Evolutionary conservation across 345 rosid genomes (phyloP).

Genomic region (Euphorbia peplus): DNA sequence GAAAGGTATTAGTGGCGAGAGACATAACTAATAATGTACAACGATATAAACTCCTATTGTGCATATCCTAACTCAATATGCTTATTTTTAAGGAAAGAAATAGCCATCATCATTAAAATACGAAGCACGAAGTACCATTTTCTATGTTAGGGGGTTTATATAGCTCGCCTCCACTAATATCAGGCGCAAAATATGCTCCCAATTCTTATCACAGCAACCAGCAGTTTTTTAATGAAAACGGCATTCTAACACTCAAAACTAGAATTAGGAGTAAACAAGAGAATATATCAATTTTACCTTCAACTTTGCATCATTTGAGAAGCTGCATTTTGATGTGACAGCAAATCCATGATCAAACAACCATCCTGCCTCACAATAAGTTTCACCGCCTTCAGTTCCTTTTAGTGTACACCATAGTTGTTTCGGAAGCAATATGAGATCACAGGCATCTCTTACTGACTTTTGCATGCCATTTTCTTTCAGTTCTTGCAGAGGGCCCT

Average conservation of each 20-base stretch:
- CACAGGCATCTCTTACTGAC: conserved; percentile 48
- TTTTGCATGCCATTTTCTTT: conserved; percentile 35
- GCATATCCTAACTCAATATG: no score
- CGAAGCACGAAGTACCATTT: background rate
- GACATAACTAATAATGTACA: no score
- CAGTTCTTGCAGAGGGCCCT: conserved; percentile 39
- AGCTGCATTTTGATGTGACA: conserved; percentile 56
- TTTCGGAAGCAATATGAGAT: conserved; percentile 67
- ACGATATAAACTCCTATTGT: no score
- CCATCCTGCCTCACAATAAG: conserved; percentile 70
- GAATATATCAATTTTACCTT: conserved; percentile 41
- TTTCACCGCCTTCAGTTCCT: conserved; percentile 41
- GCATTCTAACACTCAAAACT: no score
- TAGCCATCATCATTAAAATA: no score
- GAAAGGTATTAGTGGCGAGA: background rate
- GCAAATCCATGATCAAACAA: conserved; percentile 48
- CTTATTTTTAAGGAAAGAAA: no score
- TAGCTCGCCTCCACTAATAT: no score
- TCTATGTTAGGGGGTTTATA: no score
- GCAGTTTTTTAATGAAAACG: no score
- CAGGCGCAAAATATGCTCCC: no score
- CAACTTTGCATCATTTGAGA: conserved; percentile 49
- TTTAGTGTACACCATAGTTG: conserved; percentile 67
- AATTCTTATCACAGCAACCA: no score
- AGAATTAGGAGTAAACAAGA: background rate